Evolutionary conservation across 352 stramenopile genomes (phyloP).

Genomic region (Phytophthora pluvialis): DNA sequence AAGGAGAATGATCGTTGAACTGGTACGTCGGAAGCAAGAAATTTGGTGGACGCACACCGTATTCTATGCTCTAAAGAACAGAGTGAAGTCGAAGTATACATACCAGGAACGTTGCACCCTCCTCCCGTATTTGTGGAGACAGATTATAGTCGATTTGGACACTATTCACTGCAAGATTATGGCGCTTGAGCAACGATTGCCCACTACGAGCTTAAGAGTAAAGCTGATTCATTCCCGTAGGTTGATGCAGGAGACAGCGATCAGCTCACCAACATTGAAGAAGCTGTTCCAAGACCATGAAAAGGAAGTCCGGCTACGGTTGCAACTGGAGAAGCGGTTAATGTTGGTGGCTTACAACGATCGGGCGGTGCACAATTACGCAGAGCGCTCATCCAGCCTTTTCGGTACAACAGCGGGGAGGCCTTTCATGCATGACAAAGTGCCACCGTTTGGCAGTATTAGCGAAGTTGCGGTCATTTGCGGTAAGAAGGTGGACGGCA

Average conservation of each 20-base stretch:
- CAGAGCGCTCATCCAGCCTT: slow-evolving; percentile 57
- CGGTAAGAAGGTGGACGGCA: slow-evolving; percentile 71
- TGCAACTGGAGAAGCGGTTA: slow-evolving; percentile 76
- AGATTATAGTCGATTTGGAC: slow-evolving; percentile 53
- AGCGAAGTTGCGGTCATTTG: slow-evolving; percentile 68
- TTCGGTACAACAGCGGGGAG: slow-evolving; percentile 50
- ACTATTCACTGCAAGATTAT: slow-evolving; percentile 59
- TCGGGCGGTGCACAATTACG: slow-evolving; percentile 70
- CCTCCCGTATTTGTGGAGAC: slow-evolving; percentile 48
- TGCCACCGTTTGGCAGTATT: slow-evolving; percentile 70
- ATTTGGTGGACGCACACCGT: slow-evolving; percentile 47
- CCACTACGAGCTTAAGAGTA: slow-evolving; percentile 35
- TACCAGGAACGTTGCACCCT: slow-evolving; percentile 27
- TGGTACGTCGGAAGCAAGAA: slow-evolving; percentile 39
- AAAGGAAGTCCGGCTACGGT: slow-evolving; percentile 52
- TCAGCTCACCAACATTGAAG: slow-evolving; percentile 71
- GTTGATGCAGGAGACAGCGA: slow-evolving; percentile 45
- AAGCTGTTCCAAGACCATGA: slow-evolving; percentile 73
- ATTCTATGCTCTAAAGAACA: slow-evolving; percentile 46
- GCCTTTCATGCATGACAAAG: slow-evolving; percentile 67
- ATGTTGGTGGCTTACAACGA: slow-evolving; percentile 80
- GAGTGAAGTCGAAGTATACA: slow-evolving; percentile 58
- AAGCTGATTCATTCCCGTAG: slow-evolving; percentile 31
- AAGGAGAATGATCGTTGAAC: slow-evolving; percentile 23
- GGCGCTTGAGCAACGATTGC: slow-evolving; percentile 37